A percentile compares a stretch with the other conserved stretches of the same genome.
phyloP scores from a whole-genome alignment of 2,329 filamentous ascomycete genomes.

The Lachnellula suecica region DNA sequence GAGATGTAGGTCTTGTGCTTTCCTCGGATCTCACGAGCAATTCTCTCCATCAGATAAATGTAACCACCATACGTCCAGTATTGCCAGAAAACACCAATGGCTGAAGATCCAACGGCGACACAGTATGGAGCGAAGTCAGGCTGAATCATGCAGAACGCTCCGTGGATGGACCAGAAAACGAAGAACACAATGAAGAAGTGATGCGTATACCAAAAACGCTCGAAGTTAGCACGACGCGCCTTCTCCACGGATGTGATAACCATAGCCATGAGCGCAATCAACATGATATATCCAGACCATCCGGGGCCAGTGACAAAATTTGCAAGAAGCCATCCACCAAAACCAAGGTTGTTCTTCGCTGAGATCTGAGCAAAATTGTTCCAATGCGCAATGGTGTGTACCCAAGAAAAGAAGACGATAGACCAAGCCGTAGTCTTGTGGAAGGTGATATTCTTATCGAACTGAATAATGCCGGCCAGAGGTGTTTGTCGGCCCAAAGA shows the following conservation, averaged over 20 bases:
- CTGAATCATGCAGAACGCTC: slow-evolving; percentile 88
- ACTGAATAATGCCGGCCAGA: slow-evolving; percentile 82
- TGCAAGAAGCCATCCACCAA: slow-evolving; percentile 74
- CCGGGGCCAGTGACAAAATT: slow-evolving; percentile 80
- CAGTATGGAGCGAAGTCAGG: slow-evolving; percentile 80
- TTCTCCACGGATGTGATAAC: slow-evolving; percentile 76
- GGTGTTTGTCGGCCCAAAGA: slow-evolving; percentile 78
- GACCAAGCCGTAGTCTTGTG: slow-evolving; percentile 85
- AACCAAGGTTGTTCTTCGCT: slow-evolving; percentile 71
- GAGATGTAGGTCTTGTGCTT: slow-evolving; percentile 83
- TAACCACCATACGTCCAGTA: slow-evolving; percentile 87
- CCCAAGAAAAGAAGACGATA: slow-evolving; percentile 84
- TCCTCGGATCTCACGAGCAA: slow-evolving; percentile 76
- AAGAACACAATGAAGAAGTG: slow-evolving; percentile 88
- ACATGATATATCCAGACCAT: slow-evolving; percentile 86
- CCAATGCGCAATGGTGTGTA: slow-evolving; percentile 85
- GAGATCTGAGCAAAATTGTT: slow-evolving; percentile 81
- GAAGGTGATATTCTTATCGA: slow-evolving; percentile 88
- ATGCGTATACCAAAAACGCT: slow-evolving; percentile 89
- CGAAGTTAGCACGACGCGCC: slow-evolving; percentile 76
- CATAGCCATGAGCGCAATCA: slow-evolving; percentile 76
- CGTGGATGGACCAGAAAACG: slow-evolving; percentile 88
- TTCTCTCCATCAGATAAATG: slow-evolving; percentile 75
- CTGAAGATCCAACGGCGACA: slow-evolving; percentile 61
- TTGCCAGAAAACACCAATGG: slow-evolving; percentile 81